phyloP scores from a whole-genome alignment of 345 rosid genomes.

The Boechera stricta region DNA sequence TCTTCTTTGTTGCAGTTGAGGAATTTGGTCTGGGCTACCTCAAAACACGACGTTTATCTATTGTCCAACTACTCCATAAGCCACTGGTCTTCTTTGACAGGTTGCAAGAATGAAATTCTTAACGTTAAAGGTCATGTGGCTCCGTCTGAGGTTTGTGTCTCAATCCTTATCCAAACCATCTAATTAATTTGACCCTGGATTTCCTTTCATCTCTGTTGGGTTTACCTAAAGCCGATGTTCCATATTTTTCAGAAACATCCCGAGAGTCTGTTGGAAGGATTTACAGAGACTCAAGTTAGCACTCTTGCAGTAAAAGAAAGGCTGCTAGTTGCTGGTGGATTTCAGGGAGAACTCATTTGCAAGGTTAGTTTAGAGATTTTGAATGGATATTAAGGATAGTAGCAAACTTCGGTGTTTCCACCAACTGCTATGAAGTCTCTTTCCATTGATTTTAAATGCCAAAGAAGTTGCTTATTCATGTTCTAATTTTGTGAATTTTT shows the following conservation, averaged over 20 bases:
- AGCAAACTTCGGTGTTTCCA: neutral
- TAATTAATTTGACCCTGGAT: neutral
- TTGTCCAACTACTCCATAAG: slow-evolving; percentile 65
- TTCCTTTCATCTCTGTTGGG: slow-evolving; percentile 3
- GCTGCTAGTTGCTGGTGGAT: slow-evolving; percentile 79
- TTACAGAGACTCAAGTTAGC: slow-evolving; percentile 81
- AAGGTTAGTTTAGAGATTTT: slow-evolving; percentile 52
- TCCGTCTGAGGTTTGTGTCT: slow-evolving; percentile 62
- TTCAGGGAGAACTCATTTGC: slow-evolving; percentile 84
- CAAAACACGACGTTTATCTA: slow-evolving; percentile 80
- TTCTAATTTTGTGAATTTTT: slow-evolving; percentile 8
- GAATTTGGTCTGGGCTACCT: slow-evolving; percentile 82
- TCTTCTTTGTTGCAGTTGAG: slow-evolving; percentile 59
- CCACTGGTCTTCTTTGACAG: slow-evolving; percentile 73
- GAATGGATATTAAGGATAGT: slow-evolving; percentile 1
- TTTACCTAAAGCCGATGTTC: slow-evolving; percentile 8
- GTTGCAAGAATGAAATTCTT: slow-evolving; percentile 59
- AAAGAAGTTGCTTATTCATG: neutral
- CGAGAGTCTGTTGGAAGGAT: slow-evolving; percentile 74
- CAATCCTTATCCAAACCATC: neutral
- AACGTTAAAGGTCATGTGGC: slow-evolving; percentile 78
- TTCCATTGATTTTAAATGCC: neutral
- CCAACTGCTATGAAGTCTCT: neutral
- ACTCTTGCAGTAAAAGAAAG: slow-evolving; percentile 78
- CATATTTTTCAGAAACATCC: slow-evolving; percentile 64